Evolutionary conservation across 352 stramenopile species (phyloP), one percentile per base, ranked within the genome.

Genomic region (Phytopythium aichiense): DNA sequence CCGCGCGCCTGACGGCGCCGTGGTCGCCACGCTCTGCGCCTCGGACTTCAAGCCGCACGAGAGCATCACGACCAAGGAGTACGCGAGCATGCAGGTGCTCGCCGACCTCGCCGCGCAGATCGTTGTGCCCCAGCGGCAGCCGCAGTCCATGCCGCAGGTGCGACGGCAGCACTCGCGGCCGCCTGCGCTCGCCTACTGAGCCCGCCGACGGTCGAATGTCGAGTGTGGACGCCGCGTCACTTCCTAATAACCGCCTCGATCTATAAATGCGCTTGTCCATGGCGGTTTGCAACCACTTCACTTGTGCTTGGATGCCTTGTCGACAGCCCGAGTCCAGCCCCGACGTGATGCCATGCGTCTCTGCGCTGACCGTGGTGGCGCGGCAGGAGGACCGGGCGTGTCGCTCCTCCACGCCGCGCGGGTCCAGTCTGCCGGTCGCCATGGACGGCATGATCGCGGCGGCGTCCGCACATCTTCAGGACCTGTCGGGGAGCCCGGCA

Each of bases 71-170:
- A 84, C 71, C 28, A 82, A 84, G 59, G 74, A 90, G 56, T 90
- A 87, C 61, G 81, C 78, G 53, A 80, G 75, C 31, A 90, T 88
- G 78, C 69, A 89, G 58, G 71, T 72, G 56, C 65, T 91, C 20
- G 71, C 70, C 12, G 69, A 85, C 18, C 68, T 91, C 22, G 78
- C 77, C 0, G 70, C 71, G 13, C 71, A 75, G 20, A 63, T 84
- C 23, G 64, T 79, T 50, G 67, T 73, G 55, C 69, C 71, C 11
- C 23, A n/a, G 23, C n/a, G 3, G 23, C 46, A 15, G 42, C 6
- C 42, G 42, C 42, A 45, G 38, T 64, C 30, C 25, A 30, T 30
- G 63, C 8, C 56, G 23, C 53, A 43, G 20, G n/a, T 31, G 22
- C 35, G 69, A 37, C 40, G 45, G 43, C 40, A 55, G 28, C 18